These are phyloP conservation scores for Pontederia crassipes DNA, from an alignment of 176 grass and related monocot genomes.

Conservation along the genomic window DNA sequence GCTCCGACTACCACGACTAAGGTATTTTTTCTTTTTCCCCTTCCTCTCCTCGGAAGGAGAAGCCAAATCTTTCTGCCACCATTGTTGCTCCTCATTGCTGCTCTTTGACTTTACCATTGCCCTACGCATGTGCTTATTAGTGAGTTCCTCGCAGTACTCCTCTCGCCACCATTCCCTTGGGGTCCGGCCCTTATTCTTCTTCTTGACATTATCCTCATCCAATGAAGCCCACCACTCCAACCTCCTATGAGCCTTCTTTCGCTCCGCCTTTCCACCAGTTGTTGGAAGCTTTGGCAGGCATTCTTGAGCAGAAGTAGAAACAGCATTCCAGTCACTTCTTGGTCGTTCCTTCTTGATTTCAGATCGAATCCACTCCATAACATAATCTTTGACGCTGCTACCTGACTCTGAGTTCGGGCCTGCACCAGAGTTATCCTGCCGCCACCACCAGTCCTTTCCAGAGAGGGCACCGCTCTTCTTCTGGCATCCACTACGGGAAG, in stretches of 20 bases:
- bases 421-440: slow-evolving; percentile 19
- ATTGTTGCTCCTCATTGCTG: slow-evolving; percentile 26
- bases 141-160: slow-evolving; percentile 74
- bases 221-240: slow-evolving; percentile 16
- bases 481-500: slow-evolving; percentile 27
- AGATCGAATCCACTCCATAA: slow-evolving; percentile 95
- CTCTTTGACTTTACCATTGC: slow-evolving; percentile 50
- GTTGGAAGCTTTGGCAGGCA: slow-evolving; percentile 22
- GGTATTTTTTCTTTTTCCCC: slow-evolving; percentile 52
- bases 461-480: slow-evolving; percentile 9
- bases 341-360: slow-evolving; percentile 95
- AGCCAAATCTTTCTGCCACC: slow-evolving; percentile 31
- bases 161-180: slow-evolving; percentile 83
- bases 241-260: slow-evolving; percentile 11
- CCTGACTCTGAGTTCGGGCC: slow-evolving; percentile 8
- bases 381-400: slow-evolving; percentile 79
- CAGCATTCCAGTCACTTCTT: slow-evolving; percentile 58
- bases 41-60: slow-evolving; percentile 22
- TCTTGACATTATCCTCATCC: slow-evolving; percentile 37
- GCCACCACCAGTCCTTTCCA: slow-evolving; percentile 41
- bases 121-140: slow-evolving; percentile 61
- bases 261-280: slow-evolving; percentile 15
- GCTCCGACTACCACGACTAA: slow-evolving; percentile 30
- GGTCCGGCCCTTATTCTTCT: slow-evolving; percentile 21
- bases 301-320: slow-evolving; percentile 9